phyloP scores from a whole-genome alignment of 2,329 filamentous ascomycete species.

The Apiospora kogelbergensis region DNA sequence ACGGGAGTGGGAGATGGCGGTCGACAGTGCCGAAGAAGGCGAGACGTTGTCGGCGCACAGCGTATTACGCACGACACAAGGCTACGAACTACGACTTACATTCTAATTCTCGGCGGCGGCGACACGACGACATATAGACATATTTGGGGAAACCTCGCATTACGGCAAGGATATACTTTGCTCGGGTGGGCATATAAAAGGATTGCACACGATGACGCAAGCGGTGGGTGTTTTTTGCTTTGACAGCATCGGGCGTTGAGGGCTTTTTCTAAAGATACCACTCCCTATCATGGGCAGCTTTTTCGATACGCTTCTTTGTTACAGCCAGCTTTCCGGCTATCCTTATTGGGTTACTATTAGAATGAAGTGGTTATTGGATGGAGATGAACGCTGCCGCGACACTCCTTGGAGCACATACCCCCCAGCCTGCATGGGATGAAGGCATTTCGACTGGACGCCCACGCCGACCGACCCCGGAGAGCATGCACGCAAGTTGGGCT shows the following conservation, averaged over 20 bases:
- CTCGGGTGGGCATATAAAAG: background rate
- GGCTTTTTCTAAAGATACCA: conserved; percentile 12
- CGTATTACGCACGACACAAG: conserved; percentile 30
- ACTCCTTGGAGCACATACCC: conserved; percentile 3
- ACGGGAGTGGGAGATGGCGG: conserved; percentile 62
- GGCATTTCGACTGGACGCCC: background rate
- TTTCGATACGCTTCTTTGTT: conserved; percentile 6
- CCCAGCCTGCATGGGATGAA: background rate
- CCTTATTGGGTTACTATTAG: conserved; percentile 6
- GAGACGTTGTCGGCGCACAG: conserved; percentile 34
- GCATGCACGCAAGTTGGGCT: background rate
- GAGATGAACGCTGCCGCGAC: background rate
- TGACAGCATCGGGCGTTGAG: conserved; percentile 7
- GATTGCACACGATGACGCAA: conserved; percentile 6
- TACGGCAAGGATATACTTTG: conserved; percentile 4
- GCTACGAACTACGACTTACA: conserved; percentile 46
- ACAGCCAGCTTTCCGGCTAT: conserved; percentile 1
- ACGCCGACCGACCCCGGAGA: background rate
- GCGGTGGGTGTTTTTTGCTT: conserved; percentile 8
- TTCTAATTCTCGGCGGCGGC: conserved; percentile 34
- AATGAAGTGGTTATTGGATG: conserved; percentile 7
- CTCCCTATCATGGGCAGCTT: conserved; percentile 12
- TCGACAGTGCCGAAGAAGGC: conserved; percentile 47
- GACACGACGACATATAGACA: conserved; percentile 6
- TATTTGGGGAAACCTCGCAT: background rate